Conservation (phyloP, 1,284 basidiomycete species). For the Fomitopsis betulina region DNA sequence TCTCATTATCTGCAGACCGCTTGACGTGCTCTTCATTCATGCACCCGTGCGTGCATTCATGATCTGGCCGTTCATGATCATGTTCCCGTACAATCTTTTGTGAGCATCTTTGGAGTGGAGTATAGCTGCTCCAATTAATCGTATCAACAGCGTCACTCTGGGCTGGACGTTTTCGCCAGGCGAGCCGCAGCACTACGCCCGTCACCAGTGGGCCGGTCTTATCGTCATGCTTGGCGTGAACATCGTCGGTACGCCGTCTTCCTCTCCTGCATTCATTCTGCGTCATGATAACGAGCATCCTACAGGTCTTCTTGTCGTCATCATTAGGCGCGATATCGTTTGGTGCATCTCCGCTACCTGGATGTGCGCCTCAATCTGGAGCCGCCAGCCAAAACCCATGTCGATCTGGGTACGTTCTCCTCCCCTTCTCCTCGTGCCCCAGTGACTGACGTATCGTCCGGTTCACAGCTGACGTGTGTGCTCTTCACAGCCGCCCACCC, state of each 20-base stretch:
- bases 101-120: slow-evolving; percentile 22
- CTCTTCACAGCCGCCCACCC: slow-evolving; percentile 60
- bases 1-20: slow-evolving; percentile 34
- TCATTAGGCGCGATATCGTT: slow-evolving; percentile 56
- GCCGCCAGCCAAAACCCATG: slow-evolving; percentile 52
- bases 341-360: slow-evolving; percentile 70
- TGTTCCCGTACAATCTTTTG: slow-evolving; percentile 51
- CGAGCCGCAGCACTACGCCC: slow-evolving; percentile 40
- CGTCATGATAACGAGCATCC: background rate
- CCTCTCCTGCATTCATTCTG: background rate
- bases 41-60: slow-evolving; percentile 71
- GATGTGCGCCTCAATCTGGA: slow-evolving; percentile 64
- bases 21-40: slow-evolving; percentile 68
- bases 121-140: background rate
- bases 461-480: slow-evolving; percentile 46
- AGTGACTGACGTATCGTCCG: background rate
- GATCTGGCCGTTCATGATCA: slow-evolving; percentile 44
- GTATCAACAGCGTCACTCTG: slow-evolving; percentile 46
- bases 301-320: slow-evolving; percentile 48
- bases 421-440: background rate
- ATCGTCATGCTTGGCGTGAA: slow-evolving; percentile 58
- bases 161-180: slow-evolving; percentile 41
- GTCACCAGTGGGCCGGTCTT: slow-evolving; percentile 58
- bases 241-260: slow-evolving; percentile 31
- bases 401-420: slow-evolving; percentile 50